Evolutionary conservation across 225 moss, liverwort and hornwort genomes (phyloP), one percentile per base, ranked within the genome.

Genomic region (Physcomitrium patens): DNA sequence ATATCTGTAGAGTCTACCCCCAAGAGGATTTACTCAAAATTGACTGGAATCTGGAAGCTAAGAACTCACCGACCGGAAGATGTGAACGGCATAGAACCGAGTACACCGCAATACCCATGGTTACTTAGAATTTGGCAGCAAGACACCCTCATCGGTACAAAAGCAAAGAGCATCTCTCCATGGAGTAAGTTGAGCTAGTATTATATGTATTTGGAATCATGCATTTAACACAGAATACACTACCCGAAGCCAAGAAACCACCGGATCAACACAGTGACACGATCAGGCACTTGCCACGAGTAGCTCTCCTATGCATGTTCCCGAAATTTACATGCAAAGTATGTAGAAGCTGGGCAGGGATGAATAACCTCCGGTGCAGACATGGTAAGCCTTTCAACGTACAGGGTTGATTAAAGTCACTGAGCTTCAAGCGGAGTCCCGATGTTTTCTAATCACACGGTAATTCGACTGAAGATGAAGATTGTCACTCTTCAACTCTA

Each of bases 311-410:
- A 2, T 54, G 11, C 26, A 23, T 42, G 17, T 23, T 42, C 31
- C 17, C 3, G 24, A 54, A 44, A 68, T 37, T 37, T 2, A 57
- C 16, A 15, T 19, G 4, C 42, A 45, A 45, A 45, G 5, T 0
- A 0, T 15, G 2, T 54, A 52, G 2, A 56, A 41, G 61, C 47
- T 43, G 51, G 63, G 45, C 8, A 66, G 0, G 47, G 13, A 70
- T 77, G 23, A 31, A 62, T 57, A 49, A 80, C 84, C 80, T 77
- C 2, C 16, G 7, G 7, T 28, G 3, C 0, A 0, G 74, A 56
- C 84, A 84, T 84, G 44, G 23, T 54, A 1, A 13, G 1, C 19
- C 13, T 49, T 44, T 2, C 8, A 0, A 45, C 1, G 41, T n/a
- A 0, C 10, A 16, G 0, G 3, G 0, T 17, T 0, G 7, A 37